Evolutionary conservation across 495 filamentous ascomycete species (phyloP), one percentile per base, ranked within the genome.

Genomic region (Talaromyces thailandensis): DNA sequence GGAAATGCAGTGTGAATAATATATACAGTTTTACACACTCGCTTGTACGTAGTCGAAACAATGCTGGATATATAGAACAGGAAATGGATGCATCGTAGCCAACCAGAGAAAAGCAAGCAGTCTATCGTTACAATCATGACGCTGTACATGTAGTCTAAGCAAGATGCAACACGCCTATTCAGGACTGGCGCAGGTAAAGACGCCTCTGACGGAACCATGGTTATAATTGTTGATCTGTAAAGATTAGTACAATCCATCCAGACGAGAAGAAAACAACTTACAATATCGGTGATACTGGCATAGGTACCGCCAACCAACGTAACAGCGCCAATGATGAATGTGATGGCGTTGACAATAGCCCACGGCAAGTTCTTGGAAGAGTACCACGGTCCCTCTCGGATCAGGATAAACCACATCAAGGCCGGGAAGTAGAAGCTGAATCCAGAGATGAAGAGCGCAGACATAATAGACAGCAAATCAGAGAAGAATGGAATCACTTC

Each of bases 401-500:
- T 50, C 11, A 85, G 76, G 73, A 76, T 76, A 73, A 86, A 85
- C 84, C 85, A 88, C 75, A 88, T 84, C 24, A 82, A 69, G 35
- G 83, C 82, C 0, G 85, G 84, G 67, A 88, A 79, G 69, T 85
- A 84, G 65, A 86, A 88, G 53, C 81, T 84, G 69, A 88, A 88
- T 63, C 83, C 84, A 28, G 82, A 85, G 64, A 85, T 75, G 67
- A 88, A 88, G 50, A 88, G 76, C 1, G 84, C 75, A 16, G 84
- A 85, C 51, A 78, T 78, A 69, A 83, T 81, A 58, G 79, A 78
- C 16, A 89, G 70, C 62, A 89, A 68, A 57, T 83, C 80, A 63
- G 79, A 80, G 73, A 89, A 89, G 78, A 86, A 83, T 4, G 87
- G 87, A 53, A 90, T 86, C 21, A 84, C 81, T 64, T 86, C 82